Conservation (phyloP, 768 basidiomycete genomes). For the Xerocomellus intermedius region DNA sequence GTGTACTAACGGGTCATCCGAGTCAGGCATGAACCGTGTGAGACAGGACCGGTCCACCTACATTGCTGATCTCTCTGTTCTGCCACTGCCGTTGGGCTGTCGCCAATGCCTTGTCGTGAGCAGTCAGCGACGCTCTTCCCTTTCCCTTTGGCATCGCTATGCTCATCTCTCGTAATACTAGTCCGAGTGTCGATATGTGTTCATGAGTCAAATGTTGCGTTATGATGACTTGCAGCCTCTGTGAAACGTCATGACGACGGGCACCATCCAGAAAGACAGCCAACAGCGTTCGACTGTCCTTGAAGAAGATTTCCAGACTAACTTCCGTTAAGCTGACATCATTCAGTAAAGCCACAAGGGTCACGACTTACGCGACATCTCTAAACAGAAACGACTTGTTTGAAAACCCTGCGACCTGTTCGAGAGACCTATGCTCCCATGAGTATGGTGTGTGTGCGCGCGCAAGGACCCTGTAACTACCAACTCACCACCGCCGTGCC, state of each 20-base stretch:
- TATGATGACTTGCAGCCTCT: constrained; percentile 50
- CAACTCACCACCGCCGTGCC: constrained; percentile 75
- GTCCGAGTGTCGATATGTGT: constrained; percentile 43
- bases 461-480: background rate
- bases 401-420: constrained; percentile 73
- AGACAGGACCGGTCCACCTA: constrained; percentile 34
- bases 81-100: constrained; percentile 85
- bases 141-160: constrained; percentile 23
- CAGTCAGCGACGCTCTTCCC: constrained; percentile 5
- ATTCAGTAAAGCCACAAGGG: background rate
- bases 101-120: constrained; percentile 46
- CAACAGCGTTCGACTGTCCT: constrained; percentile 84
- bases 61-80: constrained; percentile 88
- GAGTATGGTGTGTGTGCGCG: background rate
- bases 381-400: constrained; percentile 87
- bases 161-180: constrained; percentile 42
- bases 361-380: constrained; percentile 74
- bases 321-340: background rate
- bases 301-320: constrained; percentile 90
- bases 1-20: constrained; percentile 58
- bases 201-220: constrained; percentile 39
- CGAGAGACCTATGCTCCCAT: constrained; percentile 57
- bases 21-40: background rate
- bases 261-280: constrained; percentile 75
- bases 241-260: constrained; percentile 58